phyloP scores from a whole-genome alignment of 2,329 filamentous ascomycete species.

The Alternaria consortialis region DNA sequence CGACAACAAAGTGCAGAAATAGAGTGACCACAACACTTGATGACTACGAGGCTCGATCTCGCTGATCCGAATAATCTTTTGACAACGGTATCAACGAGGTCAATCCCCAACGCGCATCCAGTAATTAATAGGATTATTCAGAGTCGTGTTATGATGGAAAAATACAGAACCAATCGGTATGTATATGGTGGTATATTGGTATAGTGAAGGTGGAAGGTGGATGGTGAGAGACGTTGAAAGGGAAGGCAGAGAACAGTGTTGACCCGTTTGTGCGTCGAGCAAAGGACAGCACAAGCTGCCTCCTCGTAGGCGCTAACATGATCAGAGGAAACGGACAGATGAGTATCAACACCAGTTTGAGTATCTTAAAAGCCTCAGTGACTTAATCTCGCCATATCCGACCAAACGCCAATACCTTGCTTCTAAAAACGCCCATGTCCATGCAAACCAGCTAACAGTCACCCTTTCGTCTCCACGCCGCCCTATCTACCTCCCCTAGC shows the following conservation, averaged over 20 bases:
- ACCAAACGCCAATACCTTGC: background rate
- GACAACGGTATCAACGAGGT: background rate
- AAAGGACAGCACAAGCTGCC: background rate
- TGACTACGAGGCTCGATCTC: background rate
- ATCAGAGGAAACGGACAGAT: background rate
- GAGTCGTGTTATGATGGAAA: background rate
- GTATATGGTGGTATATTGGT: no score
- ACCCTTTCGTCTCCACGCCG: background rate
- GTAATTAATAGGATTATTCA: background rate
- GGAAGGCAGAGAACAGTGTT: no score
- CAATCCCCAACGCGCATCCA: background rate
- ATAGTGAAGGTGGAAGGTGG: no score
- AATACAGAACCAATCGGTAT: background rate
- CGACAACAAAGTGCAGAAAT: no score
- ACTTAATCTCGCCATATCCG: background rate
- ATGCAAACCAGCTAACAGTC: background rate
- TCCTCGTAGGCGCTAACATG: background rate
- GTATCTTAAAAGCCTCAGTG: no score
- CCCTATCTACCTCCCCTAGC: conserved; percentile 1
- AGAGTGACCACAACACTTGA: background rate
- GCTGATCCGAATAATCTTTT: background rate
- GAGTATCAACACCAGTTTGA: background rate
- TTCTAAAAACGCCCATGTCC: background rate
- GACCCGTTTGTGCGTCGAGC: no score
- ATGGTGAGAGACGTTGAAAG: no score